Percentiles rank a stretch among this genome's conserved stretches.
phyloP scores from a whole-genome alignment of 2,329 filamentous ascomycete genomes.

The Ascochyta viciae-villosae region DNA sequence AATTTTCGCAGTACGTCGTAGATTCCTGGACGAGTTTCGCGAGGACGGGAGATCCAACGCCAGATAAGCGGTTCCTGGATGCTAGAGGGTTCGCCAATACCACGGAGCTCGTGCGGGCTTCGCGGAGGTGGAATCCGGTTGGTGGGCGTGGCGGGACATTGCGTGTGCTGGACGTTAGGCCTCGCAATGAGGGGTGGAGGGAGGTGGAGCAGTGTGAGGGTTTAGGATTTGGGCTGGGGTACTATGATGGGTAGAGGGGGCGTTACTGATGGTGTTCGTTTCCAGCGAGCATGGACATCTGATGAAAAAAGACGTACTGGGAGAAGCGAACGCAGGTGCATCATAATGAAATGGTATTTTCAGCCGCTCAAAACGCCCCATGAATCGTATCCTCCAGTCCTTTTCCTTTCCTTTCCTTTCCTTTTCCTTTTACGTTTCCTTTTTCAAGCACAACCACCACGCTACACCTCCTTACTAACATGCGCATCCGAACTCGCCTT shows the following conservation, averaged over 20 bases:
- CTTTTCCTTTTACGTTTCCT: too few relatives aligned
- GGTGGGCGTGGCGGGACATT: constrained; percentile 5
- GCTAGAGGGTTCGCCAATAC: constrained; percentile 29
- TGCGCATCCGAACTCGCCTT: constrained; percentile 12
- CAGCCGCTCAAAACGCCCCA: too few relatives aligned
- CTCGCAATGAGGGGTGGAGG: constrained; percentile 27
- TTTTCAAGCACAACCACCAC: too few relatives aligned
- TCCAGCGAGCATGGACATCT: too few relatives aligned
- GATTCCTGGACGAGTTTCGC: constrained; percentile 46
- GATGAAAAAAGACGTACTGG: too few relatives aligned
- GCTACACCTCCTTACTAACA: neutral
- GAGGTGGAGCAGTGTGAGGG: constrained; percentile 37
- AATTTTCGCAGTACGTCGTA: constrained; percentile 40
- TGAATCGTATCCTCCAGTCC: too few relatives aligned
- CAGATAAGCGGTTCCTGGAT: constrained; percentile 25
- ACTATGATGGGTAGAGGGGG: constrained; percentile 22
- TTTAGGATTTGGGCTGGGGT: constrained; percentile 32
- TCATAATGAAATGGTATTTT: too few relatives aligned
- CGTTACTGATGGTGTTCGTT: neutral
- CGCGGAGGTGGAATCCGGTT: neutral
- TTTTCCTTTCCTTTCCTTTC: too few relatives aligned
- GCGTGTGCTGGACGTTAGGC: constrained; percentile 35
- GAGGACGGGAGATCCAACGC: constrained; percentile 36
- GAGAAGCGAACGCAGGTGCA: too few relatives aligned
- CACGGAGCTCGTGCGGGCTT: neutral